Conservation (phyloP, 306 rosid species). For the Rosa chinensis region DNA sequence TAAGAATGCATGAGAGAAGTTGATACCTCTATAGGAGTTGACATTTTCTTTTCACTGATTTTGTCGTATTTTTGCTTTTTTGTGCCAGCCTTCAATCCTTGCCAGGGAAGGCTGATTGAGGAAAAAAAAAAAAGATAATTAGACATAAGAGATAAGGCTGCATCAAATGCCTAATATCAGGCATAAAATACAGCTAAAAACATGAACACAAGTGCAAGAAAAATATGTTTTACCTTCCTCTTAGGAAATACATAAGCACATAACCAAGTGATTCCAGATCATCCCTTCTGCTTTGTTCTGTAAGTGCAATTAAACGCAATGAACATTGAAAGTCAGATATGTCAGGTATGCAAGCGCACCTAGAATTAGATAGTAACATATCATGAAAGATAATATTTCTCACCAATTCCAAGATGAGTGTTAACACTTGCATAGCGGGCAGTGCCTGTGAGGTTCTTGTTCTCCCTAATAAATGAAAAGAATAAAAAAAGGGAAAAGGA, state of each 20-base stretch:
- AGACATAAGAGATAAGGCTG: constrained; percentile 17
- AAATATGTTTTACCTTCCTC: constrained; percentile 76
- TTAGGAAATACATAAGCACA: constrained; percentile 93
- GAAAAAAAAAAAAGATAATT: background rate
- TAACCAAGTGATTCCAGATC: constrained; percentile 99
- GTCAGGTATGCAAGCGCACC: constrained; percentile 11
- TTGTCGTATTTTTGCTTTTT: constrained; percentile 95
- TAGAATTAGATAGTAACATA: constrained; percentile 17
- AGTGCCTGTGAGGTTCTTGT: constrained; percentile 99
- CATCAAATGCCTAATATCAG: constrained; percentile 28
- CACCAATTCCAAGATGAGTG: constrained; percentile 99
- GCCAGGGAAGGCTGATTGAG: constrained; percentile 94
- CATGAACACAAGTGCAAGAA: constrained; percentile 19
- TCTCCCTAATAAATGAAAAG: constrained; percentile 54
- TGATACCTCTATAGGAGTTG: constrained; percentile 91
- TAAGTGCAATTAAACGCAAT: constrained; percentile 32
- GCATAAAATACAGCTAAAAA: constrained; percentile 10
- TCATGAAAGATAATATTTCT: constrained; percentile 38
- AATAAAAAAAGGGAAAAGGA: constrained; percentile 17
- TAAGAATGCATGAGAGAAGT: background rate
- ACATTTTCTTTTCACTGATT: constrained; percentile 93
- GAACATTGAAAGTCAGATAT: constrained; percentile 24
- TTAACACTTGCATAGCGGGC: constrained; percentile 99
- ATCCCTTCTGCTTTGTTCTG: constrained; percentile 99
- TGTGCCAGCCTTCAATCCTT: constrained; percentile 95